These are phyloP conservation scores for Puya raimondii DNA, from an alignment of 176 grass and related monocot species.

Conservation along the genomic window DNA sequence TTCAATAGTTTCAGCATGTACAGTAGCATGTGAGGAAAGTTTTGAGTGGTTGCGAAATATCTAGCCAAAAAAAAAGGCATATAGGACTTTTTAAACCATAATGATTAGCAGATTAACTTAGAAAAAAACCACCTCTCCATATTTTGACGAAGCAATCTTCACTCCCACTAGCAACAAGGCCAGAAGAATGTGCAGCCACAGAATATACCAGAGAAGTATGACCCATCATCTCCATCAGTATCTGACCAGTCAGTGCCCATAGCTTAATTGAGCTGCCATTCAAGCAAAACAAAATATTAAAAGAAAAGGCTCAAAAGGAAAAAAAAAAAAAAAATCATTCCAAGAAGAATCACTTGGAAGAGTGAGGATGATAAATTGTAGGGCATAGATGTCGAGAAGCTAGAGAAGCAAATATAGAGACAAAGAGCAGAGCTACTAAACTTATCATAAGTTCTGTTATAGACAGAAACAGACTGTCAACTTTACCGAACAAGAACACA, in stretches of 20 bases:
- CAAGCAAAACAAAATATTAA: conserved; percentile 17
- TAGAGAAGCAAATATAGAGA: too few relatives aligned
- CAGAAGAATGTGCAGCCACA: conserved; percentile 73
- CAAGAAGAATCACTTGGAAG: not conserved
- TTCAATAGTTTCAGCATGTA: not conserved
- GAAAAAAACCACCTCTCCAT: conserved; percentile 74
- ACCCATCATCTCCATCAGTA: conserved; percentile 85
- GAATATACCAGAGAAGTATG: conserved; percentile 98
- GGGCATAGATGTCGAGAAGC: too few relatives aligned
- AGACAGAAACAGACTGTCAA: too few relatives aligned
- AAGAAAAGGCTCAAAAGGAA: not conserved
- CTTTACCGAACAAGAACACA: too few relatives aligned
- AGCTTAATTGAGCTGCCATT: conserved; percentile 64
- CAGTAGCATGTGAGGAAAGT: too few relatives aligned
- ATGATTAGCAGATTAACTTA: conserved; percentile 12
- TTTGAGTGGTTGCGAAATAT: too few relatives aligned
- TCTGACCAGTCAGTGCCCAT: conserved; percentile 82
- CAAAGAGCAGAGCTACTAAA: too few relatives aligned
- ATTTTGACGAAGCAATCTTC: conserved; percentile 84
- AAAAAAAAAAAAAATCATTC: not conserved
- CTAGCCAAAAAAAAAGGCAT: too few relatives aligned
- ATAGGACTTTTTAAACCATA: not conserved
- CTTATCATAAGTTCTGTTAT: too few relatives aligned
- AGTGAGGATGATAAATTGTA: not conserved
- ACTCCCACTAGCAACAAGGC: conserved; percentile 90